Evolutionary conservation across 352 stramenopile species (phyloP).

Genomic region (Globisporangium uncinulatum): DNA sequence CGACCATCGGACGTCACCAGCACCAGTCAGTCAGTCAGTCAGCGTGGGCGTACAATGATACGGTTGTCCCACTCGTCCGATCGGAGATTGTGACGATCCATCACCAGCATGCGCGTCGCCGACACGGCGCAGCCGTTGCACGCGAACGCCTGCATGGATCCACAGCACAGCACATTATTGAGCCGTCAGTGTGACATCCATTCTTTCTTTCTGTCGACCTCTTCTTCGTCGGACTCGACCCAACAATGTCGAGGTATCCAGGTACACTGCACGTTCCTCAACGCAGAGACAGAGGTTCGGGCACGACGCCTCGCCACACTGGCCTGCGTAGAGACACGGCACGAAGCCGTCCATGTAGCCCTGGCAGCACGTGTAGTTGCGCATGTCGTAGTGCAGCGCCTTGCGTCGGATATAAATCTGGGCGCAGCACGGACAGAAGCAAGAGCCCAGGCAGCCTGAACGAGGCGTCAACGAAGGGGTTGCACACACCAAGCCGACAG

Average conservation of each 20-base stretch:
- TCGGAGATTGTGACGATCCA: conserved; percentile 86
- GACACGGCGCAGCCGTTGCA: conserved; percentile 90
- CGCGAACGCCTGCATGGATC: conserved; percentile 34
- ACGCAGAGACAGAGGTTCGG: conserved; percentile 89
- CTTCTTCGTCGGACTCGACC: neutral
- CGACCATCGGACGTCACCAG: neutral
- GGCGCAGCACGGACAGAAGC: conserved; percentile 84
- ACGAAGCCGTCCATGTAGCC: conserved; percentile 90
- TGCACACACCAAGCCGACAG: neutral
- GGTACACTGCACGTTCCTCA: conserved; percentile 38
- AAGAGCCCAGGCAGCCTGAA: conserved; percentile 58
- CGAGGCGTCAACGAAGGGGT: too few relatives aligned
- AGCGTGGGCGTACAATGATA: conserved; percentile 72
- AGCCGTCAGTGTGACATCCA: neutral
- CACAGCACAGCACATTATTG: neutral
- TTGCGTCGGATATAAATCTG: conserved; percentile 90
- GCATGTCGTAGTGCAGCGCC: conserved; percentile 89
- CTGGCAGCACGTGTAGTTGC: conserved; percentile 92
- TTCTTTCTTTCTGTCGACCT: neutral
- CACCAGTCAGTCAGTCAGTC: neutral
- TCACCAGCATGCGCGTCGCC: conserved; percentile 87
- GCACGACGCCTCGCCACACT: conserved; percentile 82
- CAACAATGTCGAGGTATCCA: too few relatives aligned
- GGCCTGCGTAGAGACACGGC: conserved; percentile 79
- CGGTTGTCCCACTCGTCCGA: conserved; percentile 92